Evolutionary conservation across 2,329 filamentous ascomycete species (phyloP).

Genomic region (Botryotinia calthae): DNA sequence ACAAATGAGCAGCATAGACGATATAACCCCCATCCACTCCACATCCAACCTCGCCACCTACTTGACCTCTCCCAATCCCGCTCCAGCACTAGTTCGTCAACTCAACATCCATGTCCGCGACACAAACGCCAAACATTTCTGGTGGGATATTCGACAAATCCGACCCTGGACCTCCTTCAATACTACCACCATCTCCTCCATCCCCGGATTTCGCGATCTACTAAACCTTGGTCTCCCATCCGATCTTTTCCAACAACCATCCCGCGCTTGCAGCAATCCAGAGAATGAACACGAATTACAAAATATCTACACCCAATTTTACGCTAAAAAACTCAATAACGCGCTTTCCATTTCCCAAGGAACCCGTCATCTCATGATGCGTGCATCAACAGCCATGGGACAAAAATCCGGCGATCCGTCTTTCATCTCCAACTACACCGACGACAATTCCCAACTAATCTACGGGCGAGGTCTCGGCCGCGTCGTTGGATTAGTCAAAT

Average conservation of each 20-base stretch:
- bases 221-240: constrained; percentile 67
- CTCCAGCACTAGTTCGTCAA: constrained; percentile 76
- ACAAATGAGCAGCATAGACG: constrained; percentile 36
- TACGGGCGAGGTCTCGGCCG: constrained; percentile 55
- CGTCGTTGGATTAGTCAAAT: constrained; percentile 82
- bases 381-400: constrained; percentile 25
- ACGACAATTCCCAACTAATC: constrained; percentile 48
- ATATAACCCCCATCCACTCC: constrained; percentile 37
- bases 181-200: constrained; percentile 64
- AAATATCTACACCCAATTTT: constrained; percentile 71
- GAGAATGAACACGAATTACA: constrained; percentile 77
- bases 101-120: constrained; percentile 67
- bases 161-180: constrained; percentile 81
- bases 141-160: constrained; percentile 93
- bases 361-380: constrained; percentile 52
- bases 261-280: constrained; percentile 57
- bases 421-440: constrained; percentile 53
- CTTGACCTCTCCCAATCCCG: constrained; percentile 75
- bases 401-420: constrained; percentile 36
- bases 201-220: constrained; percentile 70
- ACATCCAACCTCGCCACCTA: constrained; percentile 74
- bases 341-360: constrained; percentile 75
- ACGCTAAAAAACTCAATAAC: constrained; percentile 82
- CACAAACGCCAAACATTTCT: constrained; percentile 76
- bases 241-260: constrained; percentile 54